phyloP scores from a whole-genome alignment of 495 filamentous ascomycete genomes.

The Penicillium maclennaniae region DNA sequence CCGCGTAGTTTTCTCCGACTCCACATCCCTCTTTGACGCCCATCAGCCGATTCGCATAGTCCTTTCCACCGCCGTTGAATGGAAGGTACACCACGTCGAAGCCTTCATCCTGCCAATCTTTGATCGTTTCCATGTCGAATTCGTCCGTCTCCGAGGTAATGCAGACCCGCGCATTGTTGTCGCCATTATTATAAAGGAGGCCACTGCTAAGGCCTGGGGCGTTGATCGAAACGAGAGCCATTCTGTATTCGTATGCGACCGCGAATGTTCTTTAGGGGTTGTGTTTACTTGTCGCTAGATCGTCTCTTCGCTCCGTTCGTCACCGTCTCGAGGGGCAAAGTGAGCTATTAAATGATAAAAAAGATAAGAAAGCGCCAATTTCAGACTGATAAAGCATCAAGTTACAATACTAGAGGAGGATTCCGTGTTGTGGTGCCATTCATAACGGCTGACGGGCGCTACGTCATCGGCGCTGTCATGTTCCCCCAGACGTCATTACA shows the following conservation, averaged over 20 bases:
- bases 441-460: conserved; percentile 13
- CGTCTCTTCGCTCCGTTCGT: not conserved
- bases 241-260: conserved; percentile 7
- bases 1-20: conserved; percentile 48
- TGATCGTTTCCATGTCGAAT: conserved; percentile 55
- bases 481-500: conserved; percentile 16
- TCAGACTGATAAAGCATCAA: not conserved
- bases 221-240: conserved; percentile 42
- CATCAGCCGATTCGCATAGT: conserved; percentile 47
- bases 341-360: not conserved
- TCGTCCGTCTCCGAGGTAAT: conserved; percentile 59
- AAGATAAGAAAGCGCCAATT: not conserved
- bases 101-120: conserved; percentile 62
- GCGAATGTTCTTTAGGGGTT: not conserved
- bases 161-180: conserved; percentile 53
- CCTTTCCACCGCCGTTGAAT: conserved; percentile 48
- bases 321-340: not conserved
- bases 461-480: conserved; percentile 16
- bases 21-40: conserved; percentile 42
- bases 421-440: not conserved
- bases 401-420: not conserved
- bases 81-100: conserved; percentile 62
- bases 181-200: conserved; percentile 40
- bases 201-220: conserved; percentile 32
- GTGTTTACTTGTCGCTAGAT: not conserved